phyloP scores from a whole-genome alignment of 345 rosid species.

The Linum lewisii region DNA sequence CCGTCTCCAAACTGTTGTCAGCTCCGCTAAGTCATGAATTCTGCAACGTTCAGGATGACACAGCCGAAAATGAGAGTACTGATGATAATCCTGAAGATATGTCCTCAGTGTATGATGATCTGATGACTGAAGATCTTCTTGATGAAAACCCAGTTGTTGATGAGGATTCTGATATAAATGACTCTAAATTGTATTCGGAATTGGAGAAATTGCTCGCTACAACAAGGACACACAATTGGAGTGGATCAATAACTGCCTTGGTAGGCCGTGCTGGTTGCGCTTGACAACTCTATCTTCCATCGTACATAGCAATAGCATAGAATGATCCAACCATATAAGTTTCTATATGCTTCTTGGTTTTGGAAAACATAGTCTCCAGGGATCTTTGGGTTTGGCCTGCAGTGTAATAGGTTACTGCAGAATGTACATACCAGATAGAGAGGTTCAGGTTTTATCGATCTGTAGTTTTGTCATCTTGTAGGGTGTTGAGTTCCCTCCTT shows the following conservation, averaged over 20 bases:
- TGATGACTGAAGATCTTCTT: constrained; percentile 21
- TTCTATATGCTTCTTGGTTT: no score
- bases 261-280: no score
- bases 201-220: constrained; percentile 27
- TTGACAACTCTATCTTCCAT: no score
- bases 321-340: no score
- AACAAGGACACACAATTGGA: not conserved
- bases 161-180: constrained; percentile 14
- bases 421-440: no score
- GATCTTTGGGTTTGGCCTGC: no score
- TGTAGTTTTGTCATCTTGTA: no score
- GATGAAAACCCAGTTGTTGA: constrained; percentile 11
- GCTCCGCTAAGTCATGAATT: constrained; percentile 16
- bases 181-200: constrained; percentile 26
- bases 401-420: no score
- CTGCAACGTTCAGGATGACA: constrained; percentile 13
- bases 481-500: no score
- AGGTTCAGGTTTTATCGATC: no score
- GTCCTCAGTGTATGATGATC: constrained; percentile 17
- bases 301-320: no score
- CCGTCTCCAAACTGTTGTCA: constrained; percentile 12
- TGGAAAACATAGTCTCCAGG: no score
- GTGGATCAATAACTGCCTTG: not conserved
- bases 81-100: constrained; percentile 8
- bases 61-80: constrained; percentile 10